Evolutionary conservation across 2,329 filamentous ascomycete species (phyloP).

Genomic region (Leptographium radiaticola): DNA sequence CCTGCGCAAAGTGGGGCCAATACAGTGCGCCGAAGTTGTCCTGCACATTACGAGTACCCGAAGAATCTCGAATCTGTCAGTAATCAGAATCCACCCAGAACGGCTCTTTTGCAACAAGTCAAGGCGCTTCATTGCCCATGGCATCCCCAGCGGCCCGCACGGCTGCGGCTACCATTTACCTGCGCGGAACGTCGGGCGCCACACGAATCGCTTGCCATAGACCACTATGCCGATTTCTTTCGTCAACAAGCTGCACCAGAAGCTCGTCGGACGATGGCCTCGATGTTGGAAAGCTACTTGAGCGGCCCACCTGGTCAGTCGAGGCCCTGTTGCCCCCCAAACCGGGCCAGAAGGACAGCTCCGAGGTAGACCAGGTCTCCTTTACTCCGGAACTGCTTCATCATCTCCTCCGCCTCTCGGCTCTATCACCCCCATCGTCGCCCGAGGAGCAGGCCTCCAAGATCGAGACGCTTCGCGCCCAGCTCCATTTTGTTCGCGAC

Average conservation of each 20-base stretch:
- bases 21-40: no score
- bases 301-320: conserved; percentile 70
- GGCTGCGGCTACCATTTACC: not conserved
- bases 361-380: conserved; percentile 17
- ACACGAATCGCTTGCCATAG: no score
- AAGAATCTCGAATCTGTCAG: no score
- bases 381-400: conserved; percentile 58
- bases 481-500: conserved; percentile 81
- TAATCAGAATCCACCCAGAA: no score
- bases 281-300: conserved; percentile 4
- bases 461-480: conserved; percentile 62
- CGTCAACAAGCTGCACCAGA: not conserved
- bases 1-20: no score
- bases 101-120: no score
- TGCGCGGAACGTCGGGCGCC: not conserved
- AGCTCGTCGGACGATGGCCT: not conserved
- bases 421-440: conserved; percentile 59
- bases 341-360: not conserved
- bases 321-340: conserved; percentile 45
- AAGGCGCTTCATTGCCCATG: not conserved
- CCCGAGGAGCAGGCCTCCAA: conserved; percentile 53
- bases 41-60: no score
- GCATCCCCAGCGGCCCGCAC: not conserved
- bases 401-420: conserved; percentile 80
- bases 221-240: conserved; percentile 33